phyloP scores from a whole-genome alignment of 2,329 filamentous ascomycete species.

The Claviceps pazoutovae region DNA sequence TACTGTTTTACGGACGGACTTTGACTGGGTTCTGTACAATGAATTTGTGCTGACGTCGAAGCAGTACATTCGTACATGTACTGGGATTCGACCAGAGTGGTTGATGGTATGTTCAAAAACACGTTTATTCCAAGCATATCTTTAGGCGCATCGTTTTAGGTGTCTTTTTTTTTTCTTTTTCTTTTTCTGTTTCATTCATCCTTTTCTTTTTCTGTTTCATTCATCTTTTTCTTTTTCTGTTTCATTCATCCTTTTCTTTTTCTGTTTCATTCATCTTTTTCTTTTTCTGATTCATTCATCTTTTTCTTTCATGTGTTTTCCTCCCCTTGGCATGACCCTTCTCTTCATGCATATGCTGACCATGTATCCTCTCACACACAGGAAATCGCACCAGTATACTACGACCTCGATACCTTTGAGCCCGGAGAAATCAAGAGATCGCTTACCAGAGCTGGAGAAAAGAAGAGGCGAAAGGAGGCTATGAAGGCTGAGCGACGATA shows the following conservation, averaged over 20 bases:
- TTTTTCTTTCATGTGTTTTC: not conserved
- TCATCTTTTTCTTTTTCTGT: not conserved
- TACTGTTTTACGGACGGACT: conserved; percentile 75
- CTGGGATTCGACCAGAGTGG: conserved; percentile 87
- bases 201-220: not conserved
- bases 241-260: too few species aligned
- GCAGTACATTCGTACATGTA: conserved; percentile 94
- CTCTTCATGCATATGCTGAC: not conserved
- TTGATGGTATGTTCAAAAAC: conserved; percentile 49
- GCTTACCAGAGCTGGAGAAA: conserved; percentile 42
- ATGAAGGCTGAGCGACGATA: conserved; percentile 34
- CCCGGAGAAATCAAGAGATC: conserved; percentile 75
- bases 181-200: not conserved
- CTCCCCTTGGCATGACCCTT: not conserved
- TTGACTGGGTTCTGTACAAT: conserved; percentile 96
- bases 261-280: not conserved
- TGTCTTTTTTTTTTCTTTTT: not conserved
- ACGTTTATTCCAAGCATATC: too few species aligned
- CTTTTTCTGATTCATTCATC: not conserved
- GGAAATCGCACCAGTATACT: conserved; percentile 91
- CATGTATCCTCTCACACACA: conserved; percentile 20
- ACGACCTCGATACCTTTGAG: conserved; percentile 68
- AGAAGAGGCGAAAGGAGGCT: conserved; percentile 44
- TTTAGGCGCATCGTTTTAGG: too few species aligned
- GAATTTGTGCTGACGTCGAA: conserved; percentile 97